phyloP scores from a whole-genome alignment of 2,329 filamentous ascomycete genomes.

The Hypoxylon sp. region DNA sequence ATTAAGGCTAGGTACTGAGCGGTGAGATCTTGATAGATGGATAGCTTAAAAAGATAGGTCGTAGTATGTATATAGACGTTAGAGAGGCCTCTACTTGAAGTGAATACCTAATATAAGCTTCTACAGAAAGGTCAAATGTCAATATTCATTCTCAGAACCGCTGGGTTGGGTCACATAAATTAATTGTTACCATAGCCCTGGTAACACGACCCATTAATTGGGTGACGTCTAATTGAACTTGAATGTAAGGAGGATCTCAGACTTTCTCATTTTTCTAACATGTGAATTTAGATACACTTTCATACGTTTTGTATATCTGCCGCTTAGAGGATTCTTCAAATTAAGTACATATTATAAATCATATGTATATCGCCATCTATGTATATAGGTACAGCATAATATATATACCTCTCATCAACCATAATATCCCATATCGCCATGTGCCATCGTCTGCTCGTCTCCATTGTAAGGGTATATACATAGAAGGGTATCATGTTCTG shows the following conservation, averaged over 20 bases:
- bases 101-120: constrained; percentile 3
- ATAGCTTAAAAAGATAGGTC: background rate
- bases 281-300: background rate
- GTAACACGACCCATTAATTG: background rate
- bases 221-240: background rate
- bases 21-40: background rate
- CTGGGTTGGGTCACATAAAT: background rate
- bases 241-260: background rate
- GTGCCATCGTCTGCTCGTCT: constrained; percentile 19
- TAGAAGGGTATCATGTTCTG: constrained; percentile 36
- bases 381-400: constrained; percentile 17
- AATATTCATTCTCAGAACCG: background rate
- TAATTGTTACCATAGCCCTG: background rate
- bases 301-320: background rate
- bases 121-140: background rate
- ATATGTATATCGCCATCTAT: constrained; percentile 3
- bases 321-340: background rate
- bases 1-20: constrained; percentile 12
- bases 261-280: background rate
- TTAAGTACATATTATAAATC: constrained; percentile 12
- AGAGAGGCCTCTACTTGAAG: background rate
- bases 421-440: constrained; percentile 2
- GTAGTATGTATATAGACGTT: background rate
- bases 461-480: constrained; percentile 1
- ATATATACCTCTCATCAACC: constrained; percentile 10